A percentile compares a stretch with the other conserved stretches of the same genome.
phyloP scores from a whole-genome alignment of 257 asterid species.

The Fraxinus quadrangulata region DNA sequence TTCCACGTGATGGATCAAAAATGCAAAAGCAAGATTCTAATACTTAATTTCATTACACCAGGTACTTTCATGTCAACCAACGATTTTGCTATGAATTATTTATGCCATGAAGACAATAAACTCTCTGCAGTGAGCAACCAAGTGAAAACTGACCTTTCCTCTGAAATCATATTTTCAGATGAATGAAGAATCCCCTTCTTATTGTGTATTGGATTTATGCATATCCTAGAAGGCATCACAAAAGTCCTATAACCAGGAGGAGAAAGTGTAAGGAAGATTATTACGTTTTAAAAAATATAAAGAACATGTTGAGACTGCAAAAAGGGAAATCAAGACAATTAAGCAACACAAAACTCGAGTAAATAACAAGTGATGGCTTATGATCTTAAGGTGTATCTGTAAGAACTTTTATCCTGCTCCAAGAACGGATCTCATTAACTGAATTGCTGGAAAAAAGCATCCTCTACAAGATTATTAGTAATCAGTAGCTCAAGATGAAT shows the following conservation, averaged over 20 bases:
- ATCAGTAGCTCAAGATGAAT: too few relatives aligned
- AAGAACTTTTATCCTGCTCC: background rate
- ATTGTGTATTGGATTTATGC: constrained; percentile 91
- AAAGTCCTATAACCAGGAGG: constrained; percentile 70
- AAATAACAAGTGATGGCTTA: background rate
- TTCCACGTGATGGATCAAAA: background rate
- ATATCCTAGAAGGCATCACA: constrained; percentile 95
- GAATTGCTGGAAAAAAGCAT: background rate
- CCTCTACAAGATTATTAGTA: background rate
- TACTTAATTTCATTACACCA: constrained; percentile 2
- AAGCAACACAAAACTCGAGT: constrained; percentile 5
- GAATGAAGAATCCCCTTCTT: constrained; percentile 82
- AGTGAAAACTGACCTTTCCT: constrained; percentile 58
- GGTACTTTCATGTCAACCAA: constrained; percentile 8
- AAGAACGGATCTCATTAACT: background rate
- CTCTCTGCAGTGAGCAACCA: constrained; percentile 4
- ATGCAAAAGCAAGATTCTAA: background rate
- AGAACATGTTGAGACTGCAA: constrained; percentile 2
- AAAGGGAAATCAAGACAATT: background rate
- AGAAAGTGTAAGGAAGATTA: constrained; percentile 8
- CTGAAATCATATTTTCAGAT: constrained; percentile 46
- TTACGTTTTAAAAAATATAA: background rate
- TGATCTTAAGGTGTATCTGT: background rate
- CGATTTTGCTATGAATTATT: background rate
- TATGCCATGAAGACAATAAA: constrained; percentile 1